A percentile compares a stretch with the other conserved stretches of the same genome.
Evolutionary conservation across 345 rosid species (phyloP).

Genomic region (Citrus reticulata): DNA sequence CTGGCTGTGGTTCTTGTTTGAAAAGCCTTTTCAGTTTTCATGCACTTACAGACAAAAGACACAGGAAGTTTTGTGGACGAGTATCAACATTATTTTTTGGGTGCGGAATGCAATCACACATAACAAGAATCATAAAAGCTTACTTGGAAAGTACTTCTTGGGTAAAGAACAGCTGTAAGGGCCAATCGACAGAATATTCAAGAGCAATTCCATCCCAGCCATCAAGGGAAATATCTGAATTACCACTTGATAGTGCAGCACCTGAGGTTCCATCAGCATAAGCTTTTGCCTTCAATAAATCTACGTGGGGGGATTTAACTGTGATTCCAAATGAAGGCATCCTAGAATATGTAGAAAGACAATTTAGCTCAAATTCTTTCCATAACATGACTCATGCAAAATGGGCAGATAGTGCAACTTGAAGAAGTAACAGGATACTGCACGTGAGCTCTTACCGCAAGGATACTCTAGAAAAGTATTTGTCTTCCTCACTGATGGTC

Average conservation of each 20-base stretch:
- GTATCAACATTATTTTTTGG: neutral
- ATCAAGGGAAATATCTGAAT: conserved; percentile 59
- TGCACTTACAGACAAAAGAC: neutral
- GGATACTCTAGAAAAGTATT: conserved; percentile 77
- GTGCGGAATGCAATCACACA: neutral
- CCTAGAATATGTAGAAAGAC: conserved; percentile 35
- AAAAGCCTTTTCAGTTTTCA: conserved; percentile 1
- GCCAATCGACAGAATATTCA: conserved; percentile 95
- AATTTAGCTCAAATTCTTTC: conserved; percentile 12
- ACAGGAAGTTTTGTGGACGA: neutral
- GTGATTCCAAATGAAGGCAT: conserved; percentile 84
- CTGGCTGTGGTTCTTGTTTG: neutral
- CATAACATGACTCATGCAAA: neutral
- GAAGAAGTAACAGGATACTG: conserved; percentile 1
- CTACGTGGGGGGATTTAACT: conserved; percentile 65
- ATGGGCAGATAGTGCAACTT: neutral
- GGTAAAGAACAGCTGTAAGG: conserved; percentile 86
- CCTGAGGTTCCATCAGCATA: conserved; percentile 39
- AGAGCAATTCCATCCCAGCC: conserved; percentile 97
- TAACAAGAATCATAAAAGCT: conserved; percentile 24
- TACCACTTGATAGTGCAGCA: conserved; percentile 31
- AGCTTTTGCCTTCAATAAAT: conserved; percentile 50
- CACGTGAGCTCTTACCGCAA: conserved; percentile 53
- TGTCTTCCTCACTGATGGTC: conserved; percentile 90
- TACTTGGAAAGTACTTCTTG: conserved; percentile 97